Conservation (phyloP, 2,329 filamentous ascomycete genomes). For the Hirsutella thompsonii region DNA sequence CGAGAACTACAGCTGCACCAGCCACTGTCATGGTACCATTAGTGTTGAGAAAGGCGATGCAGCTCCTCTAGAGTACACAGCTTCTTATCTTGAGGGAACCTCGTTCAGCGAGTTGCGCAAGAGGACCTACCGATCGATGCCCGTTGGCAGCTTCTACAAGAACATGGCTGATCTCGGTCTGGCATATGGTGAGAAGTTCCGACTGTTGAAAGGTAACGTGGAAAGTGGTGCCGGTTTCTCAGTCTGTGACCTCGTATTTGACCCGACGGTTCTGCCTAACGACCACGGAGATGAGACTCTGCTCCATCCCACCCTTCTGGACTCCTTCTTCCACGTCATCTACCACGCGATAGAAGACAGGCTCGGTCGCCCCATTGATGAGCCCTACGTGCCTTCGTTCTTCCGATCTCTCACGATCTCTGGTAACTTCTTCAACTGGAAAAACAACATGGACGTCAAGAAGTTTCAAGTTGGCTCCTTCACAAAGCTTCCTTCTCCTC, state of each 20-base stretch:
- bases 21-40: conserved; percentile 11
- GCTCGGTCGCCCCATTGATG: conserved; percentile 10
- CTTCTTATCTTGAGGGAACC: conserved; percentile 4
- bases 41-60: conserved; percentile 7
- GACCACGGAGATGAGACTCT: conserved; percentile 11
- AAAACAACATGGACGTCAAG: conserved; percentile 4
- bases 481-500: conserved; percentile 11
- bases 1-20: conserved; percentile 11
- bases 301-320: conserved; percentile 11
- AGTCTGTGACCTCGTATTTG: conserved; percentile 9
- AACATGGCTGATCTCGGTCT: conserved; percentile 11
- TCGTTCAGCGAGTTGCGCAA: conserved; percentile 6
- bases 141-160: conserved; percentile 9
- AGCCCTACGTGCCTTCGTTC: conserved; percentile 13
- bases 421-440: conserved; percentile 10
- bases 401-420: conserved; percentile 10
- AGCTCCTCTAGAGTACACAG: conserved; percentile 6
- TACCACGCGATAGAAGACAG: conserved; percentile 12
- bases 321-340: conserved; percentile 14
- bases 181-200: conserved; percentile 12
- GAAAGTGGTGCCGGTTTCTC: conserved; percentile 11
- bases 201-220: conserved; percentile 9
- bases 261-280: conserved; percentile 7
- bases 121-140: conserved; percentile 10
- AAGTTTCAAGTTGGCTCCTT: conserved; percentile 9